A percentile compares a stretch with the other conserved stretches of the same genome.
Conservation (phyloP, 2,329 filamentous ascomycete genomes). For the Septoria linicola region DNA sequence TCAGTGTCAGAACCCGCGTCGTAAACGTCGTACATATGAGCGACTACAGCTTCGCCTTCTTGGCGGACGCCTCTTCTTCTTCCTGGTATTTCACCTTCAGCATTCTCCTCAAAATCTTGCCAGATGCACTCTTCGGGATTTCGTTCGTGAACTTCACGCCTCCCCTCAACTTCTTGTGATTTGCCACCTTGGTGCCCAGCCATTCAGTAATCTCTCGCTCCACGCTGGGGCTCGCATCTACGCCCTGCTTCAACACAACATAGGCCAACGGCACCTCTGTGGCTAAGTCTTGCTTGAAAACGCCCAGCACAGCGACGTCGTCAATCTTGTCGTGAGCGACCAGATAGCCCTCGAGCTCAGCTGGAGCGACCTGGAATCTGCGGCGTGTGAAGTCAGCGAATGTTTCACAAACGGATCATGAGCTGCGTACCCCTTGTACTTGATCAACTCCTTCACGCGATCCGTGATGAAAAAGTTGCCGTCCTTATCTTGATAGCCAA, state of each 20-base stretch:
- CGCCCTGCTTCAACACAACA: slow-evolving; percentile 48
- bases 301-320: slow-evolving; percentile 48
- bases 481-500: slow-evolving; percentile 71
- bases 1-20: too few species aligned
- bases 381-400: too few species aligned
- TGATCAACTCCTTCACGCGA: slow-evolving; percentile 66
- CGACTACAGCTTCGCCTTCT: slow-evolving; percentile 44
- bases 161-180: slow-evolving; percentile 53
- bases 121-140: slow-evolving; percentile 71
- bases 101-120: slow-evolving; percentile 69
- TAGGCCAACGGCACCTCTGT: slow-evolving; percentile 60
- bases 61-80: slow-evolving; percentile 40
- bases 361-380: slow-evolving; percentile 24
- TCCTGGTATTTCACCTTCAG: slow-evolving; percentile 50
- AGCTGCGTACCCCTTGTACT: slow-evolving; percentile 54
- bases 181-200: slow-evolving; percentile 65
- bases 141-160: slow-evolving; percentile 65
- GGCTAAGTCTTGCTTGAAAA: slow-evolving; percentile 48
- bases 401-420: too few species aligned
- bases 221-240: slow-evolving; percentile 31
- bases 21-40: too few species aligned
- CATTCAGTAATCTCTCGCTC: slow-evolving; percentile 56
- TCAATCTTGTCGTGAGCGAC: slow-evolving; percentile 44
- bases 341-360: slow-evolving; percentile 48
- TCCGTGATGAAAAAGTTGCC: slow-evolving; percentile 89